These are phyloP conservation scores for Trichopus zeylanicus DNA, from an alignment of 116 monocot species.

Conservation along the genomic window DNA sequence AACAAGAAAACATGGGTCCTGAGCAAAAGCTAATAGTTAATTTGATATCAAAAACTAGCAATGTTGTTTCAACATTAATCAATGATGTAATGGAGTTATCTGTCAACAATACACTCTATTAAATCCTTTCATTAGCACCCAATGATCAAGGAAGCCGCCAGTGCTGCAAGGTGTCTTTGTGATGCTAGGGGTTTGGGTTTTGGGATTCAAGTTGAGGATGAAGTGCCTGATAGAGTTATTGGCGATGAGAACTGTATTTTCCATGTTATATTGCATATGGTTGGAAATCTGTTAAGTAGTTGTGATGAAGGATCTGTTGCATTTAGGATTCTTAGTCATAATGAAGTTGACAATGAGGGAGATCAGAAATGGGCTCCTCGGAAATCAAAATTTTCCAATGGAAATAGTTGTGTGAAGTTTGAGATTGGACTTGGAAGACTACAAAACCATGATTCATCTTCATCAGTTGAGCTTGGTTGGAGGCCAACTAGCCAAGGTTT, in stretches of 20 bases:
- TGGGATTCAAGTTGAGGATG: slow-evolving; percentile 24
- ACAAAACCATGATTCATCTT: background rate
- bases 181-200: slow-evolving; percentile 29
- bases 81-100: slow-evolving; percentile 47
- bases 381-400: slow-evolving; percentile 24
- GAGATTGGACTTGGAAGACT: slow-evolving; percentile 18
- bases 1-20: slow-evolving; percentile 31
- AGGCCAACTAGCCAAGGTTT: slow-evolving; percentile 16
- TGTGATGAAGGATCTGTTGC: slow-evolving; percentile 20
- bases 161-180: slow-evolving; percentile 40
- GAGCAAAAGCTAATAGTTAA: slow-evolving; percentile 37
- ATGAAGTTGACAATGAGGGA: slow-evolving; percentile 6
- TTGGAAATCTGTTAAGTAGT: slow-evolving; percentile 25
- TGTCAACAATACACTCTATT: slow-evolving; percentile 16
- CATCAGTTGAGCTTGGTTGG: background rate
- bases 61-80: slow-evolving; percentile 32
- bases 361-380: slow-evolving; percentile 27
- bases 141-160: slow-evolving; percentile 36
- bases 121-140: slow-evolving; percentile 30
- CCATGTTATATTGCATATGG: slow-evolving; percentile 55
- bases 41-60: slow-evolving; percentile 25
- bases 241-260: slow-evolving; percentile 55
- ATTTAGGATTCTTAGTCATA: slow-evolving; percentile 17
- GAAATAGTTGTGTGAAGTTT: slow-evolving; percentile 33
- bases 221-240: slow-evolving; percentile 27